phyloP scores from a whole-genome alignment of 768 basidiomycete genomes.

The Rhodotorula taiwanensis region DNA sequence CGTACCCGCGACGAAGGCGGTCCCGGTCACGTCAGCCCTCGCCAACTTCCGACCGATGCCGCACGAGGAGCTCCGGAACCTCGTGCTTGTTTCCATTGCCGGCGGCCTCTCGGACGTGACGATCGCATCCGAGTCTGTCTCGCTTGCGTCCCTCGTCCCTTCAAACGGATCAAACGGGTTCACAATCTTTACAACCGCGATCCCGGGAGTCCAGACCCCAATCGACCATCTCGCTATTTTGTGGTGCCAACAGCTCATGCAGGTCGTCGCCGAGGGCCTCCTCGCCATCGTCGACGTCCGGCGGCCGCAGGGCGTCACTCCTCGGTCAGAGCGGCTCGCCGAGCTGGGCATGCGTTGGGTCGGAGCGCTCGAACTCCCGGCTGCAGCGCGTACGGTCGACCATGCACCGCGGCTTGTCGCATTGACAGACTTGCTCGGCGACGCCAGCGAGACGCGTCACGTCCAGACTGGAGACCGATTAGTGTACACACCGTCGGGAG shows the following conservation, averaged over 20 bases:
- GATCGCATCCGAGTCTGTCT: constrained; percentile 84
- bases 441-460: no score
- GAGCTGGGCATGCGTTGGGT: constrained; percentile 12
- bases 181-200: constrained; percentile 68
- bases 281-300: constrained; percentile 32
- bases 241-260: constrained; percentile 97
- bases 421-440: constrained; percentile 2
- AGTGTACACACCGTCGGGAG: neutral
- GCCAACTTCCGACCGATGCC: neutral
- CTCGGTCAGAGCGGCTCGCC: constrained; percentile 4
- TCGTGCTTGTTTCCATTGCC: constrained; percentile 64
- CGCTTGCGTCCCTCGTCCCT: constrained; percentile 52
- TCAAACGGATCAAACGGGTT: constrained; percentile 50
- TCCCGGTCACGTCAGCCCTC: neutral
- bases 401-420: neutral
- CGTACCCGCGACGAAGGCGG: neutral
- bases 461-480: constrained; percentile 19
- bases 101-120: constrained; percentile 87
- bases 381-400: neutral
- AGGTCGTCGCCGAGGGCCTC: constrained; percentile 33
- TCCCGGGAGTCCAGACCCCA: constrained; percentile 90
- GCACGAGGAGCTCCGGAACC: constrained; percentile 3
- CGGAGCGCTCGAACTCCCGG: neutral
- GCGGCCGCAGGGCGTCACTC: neutral
- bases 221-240: constrained; percentile 95